Evolutionary conservation across 176 grass and related monocot species (phyloP).

Genomic region (Puya raimondii): DNA sequence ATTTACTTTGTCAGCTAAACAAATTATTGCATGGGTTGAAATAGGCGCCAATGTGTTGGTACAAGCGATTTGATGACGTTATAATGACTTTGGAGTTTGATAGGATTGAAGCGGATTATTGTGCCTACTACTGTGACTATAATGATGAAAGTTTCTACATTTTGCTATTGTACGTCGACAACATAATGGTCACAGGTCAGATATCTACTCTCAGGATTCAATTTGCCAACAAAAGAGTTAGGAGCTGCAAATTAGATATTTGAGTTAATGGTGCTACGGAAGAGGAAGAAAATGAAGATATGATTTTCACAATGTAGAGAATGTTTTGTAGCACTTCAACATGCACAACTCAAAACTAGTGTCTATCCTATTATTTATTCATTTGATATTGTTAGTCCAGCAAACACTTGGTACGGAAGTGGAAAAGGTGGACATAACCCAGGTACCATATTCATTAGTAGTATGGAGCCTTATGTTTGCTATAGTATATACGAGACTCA

Average conservation of each 20-base stretch:
- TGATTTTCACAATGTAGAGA: background rate
- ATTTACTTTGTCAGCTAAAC: too few relatives aligned
- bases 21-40: too few relatives aligned
- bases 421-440: background rate
- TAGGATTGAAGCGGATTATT: too few relatives aligned
- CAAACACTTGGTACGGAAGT: background rate
- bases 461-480: background rate
- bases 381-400: background rate
- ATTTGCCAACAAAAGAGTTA: background rate
- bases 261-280: background rate
- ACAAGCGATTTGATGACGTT: too few relatives aligned
- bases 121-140: too few relatives aligned
- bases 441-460: background rate
- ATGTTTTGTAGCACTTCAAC: background rate
- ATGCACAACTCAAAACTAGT: background rate
- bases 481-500: background rate
- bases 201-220: background rate
- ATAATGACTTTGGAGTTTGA: too few relatives aligned
- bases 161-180: background rate
- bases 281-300: background rate
- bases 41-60: too few relatives aligned
- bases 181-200: too few relatives aligned
- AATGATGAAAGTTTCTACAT: too few relatives aligned
- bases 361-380: background rate
- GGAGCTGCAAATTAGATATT: background rate